Conservation (phyloP, 331 rosid genomes). For the Stylosanthes scabra region DNA sequence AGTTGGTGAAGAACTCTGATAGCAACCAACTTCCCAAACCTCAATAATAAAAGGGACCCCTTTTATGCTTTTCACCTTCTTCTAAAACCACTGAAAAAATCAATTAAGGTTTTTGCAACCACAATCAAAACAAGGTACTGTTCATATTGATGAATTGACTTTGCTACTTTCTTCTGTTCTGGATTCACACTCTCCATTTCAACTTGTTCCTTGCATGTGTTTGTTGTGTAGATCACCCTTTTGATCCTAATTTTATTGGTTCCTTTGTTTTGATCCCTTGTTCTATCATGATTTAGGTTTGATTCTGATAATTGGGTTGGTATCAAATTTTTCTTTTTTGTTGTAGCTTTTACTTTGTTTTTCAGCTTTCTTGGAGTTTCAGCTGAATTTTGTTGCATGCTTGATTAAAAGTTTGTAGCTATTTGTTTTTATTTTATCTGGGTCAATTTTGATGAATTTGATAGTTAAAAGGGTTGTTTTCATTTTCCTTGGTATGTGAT, state of each 20-base stretch:
- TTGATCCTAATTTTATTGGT: background rate
- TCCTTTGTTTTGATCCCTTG: background rate
- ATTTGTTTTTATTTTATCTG: background rate
- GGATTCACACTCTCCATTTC: background rate
- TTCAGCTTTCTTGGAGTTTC: background rate
- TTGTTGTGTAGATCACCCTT: constrained; percentile 1
- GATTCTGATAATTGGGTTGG: background rate
- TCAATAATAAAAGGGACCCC: background rate
- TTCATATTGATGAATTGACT: background rate
- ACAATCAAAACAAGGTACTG: background rate
- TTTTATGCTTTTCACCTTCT: too few species aligned
- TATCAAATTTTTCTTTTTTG: background rate
- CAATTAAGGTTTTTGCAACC: too few species aligned
- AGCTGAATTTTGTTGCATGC: background rate
- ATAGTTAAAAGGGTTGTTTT: background rate
- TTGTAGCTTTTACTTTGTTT: background rate
- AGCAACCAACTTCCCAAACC: background rate
- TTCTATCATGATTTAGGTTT: background rate
- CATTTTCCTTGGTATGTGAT: background rate
- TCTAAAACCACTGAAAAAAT: too few species aligned
- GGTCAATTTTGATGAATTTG: constrained; percentile 20
- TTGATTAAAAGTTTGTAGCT: background rate
- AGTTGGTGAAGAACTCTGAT: constrained; percentile 15
- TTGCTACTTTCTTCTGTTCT: background rate
- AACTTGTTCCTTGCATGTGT: background rate